phyloP scores from a whole-genome alignment of 2,329 filamentous ascomycete genomes.

The Xylariaceae sp. region DNA sequence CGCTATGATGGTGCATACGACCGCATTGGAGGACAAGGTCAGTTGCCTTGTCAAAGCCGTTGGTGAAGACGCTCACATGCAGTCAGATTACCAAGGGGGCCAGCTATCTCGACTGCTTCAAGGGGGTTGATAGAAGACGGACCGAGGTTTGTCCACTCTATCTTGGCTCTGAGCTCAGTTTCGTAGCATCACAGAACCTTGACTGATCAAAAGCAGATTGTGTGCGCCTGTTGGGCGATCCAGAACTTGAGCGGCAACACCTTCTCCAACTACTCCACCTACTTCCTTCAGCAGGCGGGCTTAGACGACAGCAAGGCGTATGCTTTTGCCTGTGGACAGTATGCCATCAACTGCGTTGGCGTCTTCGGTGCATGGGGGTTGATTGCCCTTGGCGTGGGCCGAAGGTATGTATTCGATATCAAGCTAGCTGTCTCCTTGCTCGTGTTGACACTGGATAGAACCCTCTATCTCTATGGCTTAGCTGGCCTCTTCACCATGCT shows the following conservation, averaged over 20 bases:
- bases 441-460: slow-evolving; percentile 13
- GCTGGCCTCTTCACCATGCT: slow-evolving; percentile 72
- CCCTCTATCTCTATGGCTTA: slow-evolving; percentile 71
- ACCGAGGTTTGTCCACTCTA: slow-evolving; percentile 55
- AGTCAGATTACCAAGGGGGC: slow-evolving; percentile 65
- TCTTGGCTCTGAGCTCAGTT: too few relatives aligned
- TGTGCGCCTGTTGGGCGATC: slow-evolving; percentile 61
- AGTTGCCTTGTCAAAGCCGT: background rate
- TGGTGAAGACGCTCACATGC: background rate
- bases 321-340: slow-evolving; percentile 59
- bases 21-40: slow-evolving; percentile 65
- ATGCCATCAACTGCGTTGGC: slow-evolving; percentile 71
- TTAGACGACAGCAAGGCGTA: slow-evolving; percentile 49
- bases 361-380: slow-evolving; percentile 79
- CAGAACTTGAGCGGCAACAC: slow-evolving; percentile 61
- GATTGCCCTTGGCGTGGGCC: slow-evolving; percentile 71
- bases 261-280: slow-evolving; percentile 62
- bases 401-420: slow-evolving; percentile 43
- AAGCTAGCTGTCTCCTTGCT: slow-evolving; percentile 25
- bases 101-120: slow-evolving; percentile 80
- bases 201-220: slow-evolving; percentile 39
- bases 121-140: slow-evolving; percentile 69
- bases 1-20: slow-evolving; percentile 90
- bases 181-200: too few relatives aligned
- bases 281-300: slow-evolving; percentile 58